Conservation (phyloP, 768 basidiomycete species). For the Termitomyces eurrhizus region DNA sequence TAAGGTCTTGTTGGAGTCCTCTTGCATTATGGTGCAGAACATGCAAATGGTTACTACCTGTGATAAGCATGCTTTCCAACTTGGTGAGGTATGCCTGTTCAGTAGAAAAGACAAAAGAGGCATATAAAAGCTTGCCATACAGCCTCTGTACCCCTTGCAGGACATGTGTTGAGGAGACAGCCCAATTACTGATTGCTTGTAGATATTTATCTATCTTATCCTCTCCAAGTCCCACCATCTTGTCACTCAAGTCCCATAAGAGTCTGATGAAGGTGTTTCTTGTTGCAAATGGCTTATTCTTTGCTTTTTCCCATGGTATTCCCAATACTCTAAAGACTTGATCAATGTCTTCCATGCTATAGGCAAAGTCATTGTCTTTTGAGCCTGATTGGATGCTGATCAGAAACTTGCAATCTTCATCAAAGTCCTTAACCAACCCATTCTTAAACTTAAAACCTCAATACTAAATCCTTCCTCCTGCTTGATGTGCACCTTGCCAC, state of each 20-base stretch:
- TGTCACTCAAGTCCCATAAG: neutral
- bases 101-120: constrained; percentile 12
- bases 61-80: constrained; percentile 14
- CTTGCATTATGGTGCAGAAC: neutral
- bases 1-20: constrained; percentile 14
- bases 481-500: no score
- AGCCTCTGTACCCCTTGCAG: neutral
- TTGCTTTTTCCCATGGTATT: constrained; percentile 9
- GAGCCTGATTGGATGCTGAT: no score
- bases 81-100: constrained; percentile 29
- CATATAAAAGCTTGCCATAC: no score
- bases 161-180: no score
- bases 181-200: no score
- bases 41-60: no score
- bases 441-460: constrained; percentile 13
- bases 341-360: no score
- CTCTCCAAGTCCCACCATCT: no score
- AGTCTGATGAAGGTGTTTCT: constrained; percentile 2
- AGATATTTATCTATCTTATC: no score
- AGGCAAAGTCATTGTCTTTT: no score
- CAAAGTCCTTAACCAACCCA: constrained; percentile 21
- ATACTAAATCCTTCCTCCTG: no score
- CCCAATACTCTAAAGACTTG: constrained; percentile 13
- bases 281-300: neutral
- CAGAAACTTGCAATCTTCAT: constrained; percentile 21